phyloP scores from a whole-genome alignment of 2,329 filamentous ascomycete species.

The Pseudogymnoascus sp. region DNA sequence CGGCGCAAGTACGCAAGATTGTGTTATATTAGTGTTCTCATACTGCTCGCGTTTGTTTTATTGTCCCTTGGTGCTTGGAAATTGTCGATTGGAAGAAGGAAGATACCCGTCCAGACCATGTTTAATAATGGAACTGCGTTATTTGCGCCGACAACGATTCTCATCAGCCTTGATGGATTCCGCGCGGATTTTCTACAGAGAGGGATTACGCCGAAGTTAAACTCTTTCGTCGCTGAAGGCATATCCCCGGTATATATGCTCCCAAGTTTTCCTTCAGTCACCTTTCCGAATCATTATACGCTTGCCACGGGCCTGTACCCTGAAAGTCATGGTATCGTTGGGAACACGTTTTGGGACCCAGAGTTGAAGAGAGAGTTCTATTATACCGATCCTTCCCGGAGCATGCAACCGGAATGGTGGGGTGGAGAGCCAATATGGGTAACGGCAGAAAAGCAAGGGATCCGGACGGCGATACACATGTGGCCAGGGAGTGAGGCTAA shows the following conservation, averaged over 20 bases:
- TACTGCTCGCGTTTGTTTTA: slow-evolving; percentile 48
- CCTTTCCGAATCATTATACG: slow-evolving; percentile 94
- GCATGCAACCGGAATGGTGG: slow-evolving; percentile 89
- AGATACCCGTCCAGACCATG: slow-evolving; percentile 15
- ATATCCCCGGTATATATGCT: slow-evolving; percentile 89
- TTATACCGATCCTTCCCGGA: slow-evolving; percentile 70
- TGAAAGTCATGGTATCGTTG: slow-evolving; percentile 85
- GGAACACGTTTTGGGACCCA: slow-evolving; percentile 93
- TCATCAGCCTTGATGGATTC: slow-evolving; percentile 93
- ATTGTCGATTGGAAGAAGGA: slow-evolving; percentile 42
- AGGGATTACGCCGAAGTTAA: slow-evolving; percentile 74
- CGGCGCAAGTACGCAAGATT: slow-evolving; percentile 47
- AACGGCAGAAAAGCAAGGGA: slow-evolving; percentile 75
- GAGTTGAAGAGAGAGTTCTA: slow-evolving; percentile 70
- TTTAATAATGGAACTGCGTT: slow-evolving; percentile 75
- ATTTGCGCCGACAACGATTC: slow-evolving; percentile 85
- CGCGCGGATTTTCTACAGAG: slow-evolving; percentile 86
- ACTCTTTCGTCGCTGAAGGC: slow-evolving; percentile 70
- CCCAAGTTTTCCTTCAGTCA: slow-evolving; percentile 91
- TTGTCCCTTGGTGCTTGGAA: slow-evolving; percentile 53
- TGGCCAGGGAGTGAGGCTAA: slow-evolving; percentile 95
- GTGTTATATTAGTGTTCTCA: slow-evolving; percentile 46
- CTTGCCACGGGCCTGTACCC: slow-evolving; percentile 87
- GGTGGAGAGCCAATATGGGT: slow-evolving; percentile 84
- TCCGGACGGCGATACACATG: slow-evolving; percentile 86